Base-by-base conservation (phyloP, 2,329 filamentous ascomycete genomes). In the Cercospora sojina region DNA sequence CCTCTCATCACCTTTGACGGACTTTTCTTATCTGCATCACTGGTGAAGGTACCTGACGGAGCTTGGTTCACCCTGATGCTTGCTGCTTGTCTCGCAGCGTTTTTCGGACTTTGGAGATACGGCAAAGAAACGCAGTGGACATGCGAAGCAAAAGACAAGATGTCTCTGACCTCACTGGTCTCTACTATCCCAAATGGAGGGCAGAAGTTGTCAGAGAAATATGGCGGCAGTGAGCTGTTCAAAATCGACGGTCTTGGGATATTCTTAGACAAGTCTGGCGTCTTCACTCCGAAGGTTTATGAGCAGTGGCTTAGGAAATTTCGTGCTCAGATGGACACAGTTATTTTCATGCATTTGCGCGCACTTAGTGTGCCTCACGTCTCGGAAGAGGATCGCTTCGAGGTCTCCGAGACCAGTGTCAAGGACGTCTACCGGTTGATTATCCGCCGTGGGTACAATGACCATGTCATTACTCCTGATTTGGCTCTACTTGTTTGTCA, bases 91-190 rank as follows among this genome's bases (percentile, higher is more conserved):
- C 83, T 93, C 2, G 84, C 88, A 0, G 80, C 78, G 47, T 78
- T 92, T 56, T 90, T 93, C 74, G 81, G 91, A 1, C 83, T 92
- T 10, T 93, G 91, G 91, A 86, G 90, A 38, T 93, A 88, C 72
- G 91, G 91, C 18, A 93, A 93, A 76, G 90, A 92, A 74, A 84
- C 86, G 67, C 91, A 93, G 75, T 93, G 90, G 90, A 79, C 79
- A 7, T 87, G 90, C 4, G 90, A 93, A 78, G 83, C 84, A 1
- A 81, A 84, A 64, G 88, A 91, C 69, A 82, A 83, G 5, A 81
- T 88, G 66, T 80, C 82, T 51, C 82, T 82, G 6, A 83, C 79
- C 9, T 79, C 80, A 29, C 79, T 82, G 65, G 79, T 81, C n/a
- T 20, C 80, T 59, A 72, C 81, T 18, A 74, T 69, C 2, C 64